phyloP scores from a whole-genome alignment of 225 moss, liverwort and hornwort genomes.

The Sphagnum contortum region DNA sequence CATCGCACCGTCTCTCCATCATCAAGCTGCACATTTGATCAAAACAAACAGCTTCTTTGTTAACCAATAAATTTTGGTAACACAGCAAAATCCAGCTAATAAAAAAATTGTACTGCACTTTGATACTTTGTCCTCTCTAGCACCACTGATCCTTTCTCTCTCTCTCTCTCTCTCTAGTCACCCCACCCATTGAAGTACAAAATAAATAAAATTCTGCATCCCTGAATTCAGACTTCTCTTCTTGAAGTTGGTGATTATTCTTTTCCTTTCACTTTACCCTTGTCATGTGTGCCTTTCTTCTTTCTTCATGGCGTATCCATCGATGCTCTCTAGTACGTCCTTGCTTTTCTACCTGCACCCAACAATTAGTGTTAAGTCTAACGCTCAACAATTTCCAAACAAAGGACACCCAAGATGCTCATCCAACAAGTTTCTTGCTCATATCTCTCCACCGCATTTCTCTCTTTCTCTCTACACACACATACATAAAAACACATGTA shows the following conservation, averaged over 20 bases:
- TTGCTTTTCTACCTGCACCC: conserved; percentile 20
- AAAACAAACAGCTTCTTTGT: neutral
- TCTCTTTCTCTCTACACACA: too few relatives aligned
- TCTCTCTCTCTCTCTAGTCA: too few relatives aligned
- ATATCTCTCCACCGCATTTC: too few relatives aligned
- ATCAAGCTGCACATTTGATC: conserved; percentile 7
- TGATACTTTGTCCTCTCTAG: neutral
- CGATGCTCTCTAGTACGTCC: conserved; percentile 17
- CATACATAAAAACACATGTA: too few relatives aligned
- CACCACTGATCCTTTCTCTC: too few relatives aligned
- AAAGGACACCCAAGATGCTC: too few relatives aligned
- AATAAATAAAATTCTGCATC: neutral
- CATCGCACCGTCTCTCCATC: conserved; percentile 45
- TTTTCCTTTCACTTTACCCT: conserved; percentile 10
- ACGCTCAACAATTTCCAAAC: too few relatives aligned
- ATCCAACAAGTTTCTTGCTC: too few relatives aligned
- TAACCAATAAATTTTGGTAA: neutral
- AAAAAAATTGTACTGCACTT: neutral
- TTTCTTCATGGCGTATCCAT: conserved; percentile 26
- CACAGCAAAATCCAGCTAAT: neutral
- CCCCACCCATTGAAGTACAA: neutral
- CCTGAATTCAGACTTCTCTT: too few relatives aligned
- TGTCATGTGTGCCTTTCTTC: conserved; percentile 23
- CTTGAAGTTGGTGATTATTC: neutral
- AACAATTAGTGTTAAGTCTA: too few relatives aligned